Base-by-base conservation (phyloP, 225 moss, liverwort and hornwort genomes). In the Ulota crispa region DNA sequence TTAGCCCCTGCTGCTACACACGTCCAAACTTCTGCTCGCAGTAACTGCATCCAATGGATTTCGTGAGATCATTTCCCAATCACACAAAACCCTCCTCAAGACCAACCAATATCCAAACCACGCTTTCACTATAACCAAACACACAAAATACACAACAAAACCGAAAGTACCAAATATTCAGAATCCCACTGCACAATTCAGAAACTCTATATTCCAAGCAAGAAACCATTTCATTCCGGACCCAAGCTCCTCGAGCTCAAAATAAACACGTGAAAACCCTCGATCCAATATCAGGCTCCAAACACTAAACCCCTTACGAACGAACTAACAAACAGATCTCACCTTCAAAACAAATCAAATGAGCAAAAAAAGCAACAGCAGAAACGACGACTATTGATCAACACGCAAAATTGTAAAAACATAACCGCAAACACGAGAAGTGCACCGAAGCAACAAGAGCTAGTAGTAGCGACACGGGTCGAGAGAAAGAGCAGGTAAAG, bases 21-120 rank as follows among this genome's bases (percentile, higher is more conserved):
- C 43, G 68, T 76, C 83, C 50, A 72, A 74, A 20, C 71, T 26
- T 59, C 82, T 74, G 20, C 68, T 54, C 31, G 59, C 77, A 50
- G 1, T 32, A 63, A 65, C 70, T 76, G 13, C 0, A 20, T 0
- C 28, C 28, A 75, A 76, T 32, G 11, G 15, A 75, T 70, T 70
- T 76, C 63, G 55, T 70, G 10, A 79, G 26, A 19, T 6, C 0
- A 28, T 24, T 24, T 27, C 27, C 8, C 5, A 63, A 72, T 23
- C 50, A 24, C 34, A 0, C 24, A 70, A 42, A 50, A 69, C 23
- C 28, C 47, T 28, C 73, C 41, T 7, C 2, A 27, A 6, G n/a
- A 21, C 37, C 28, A 8, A 13, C 27, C 26, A 9, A 66, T 14
- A 54, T 64, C 41, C 72, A 73, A 53, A 63, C 30, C 54, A 5